Evolutionary conservation across 176 grass and related monocot genomes (phyloP), one percentile per base, ranked within the genome.

Genomic region (Rhipidocladum racemiflorum): DNA sequence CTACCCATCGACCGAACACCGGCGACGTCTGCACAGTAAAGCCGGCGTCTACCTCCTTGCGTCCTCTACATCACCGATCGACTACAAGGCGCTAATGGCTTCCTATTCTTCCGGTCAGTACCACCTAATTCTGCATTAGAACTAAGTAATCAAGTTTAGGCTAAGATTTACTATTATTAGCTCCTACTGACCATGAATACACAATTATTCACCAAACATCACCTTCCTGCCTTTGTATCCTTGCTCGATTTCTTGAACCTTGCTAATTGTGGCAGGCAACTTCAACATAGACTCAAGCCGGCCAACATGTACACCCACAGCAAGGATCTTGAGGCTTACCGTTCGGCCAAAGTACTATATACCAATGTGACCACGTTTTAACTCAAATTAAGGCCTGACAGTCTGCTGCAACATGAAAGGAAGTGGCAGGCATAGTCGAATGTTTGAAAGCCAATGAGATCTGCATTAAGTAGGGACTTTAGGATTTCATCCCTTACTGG

Each of bases 391-490:
- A 95, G 88, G 46, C 89, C 93, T 61, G 92, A 82, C 78, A 92
- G 67, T 79, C 90, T 89, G 74, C 87, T 90, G 55, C 93, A 95
- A 86, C 93, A 92, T 84, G 92, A 95, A 39, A 95, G 80, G 7
- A n/a, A n/a, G n/a, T n/a, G n/a, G n/a, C n/a, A n/a, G n/a, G 93
- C 93, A 86, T 95, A 95, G 75, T 95, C 93, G 3, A 90, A 95
- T 83, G 90, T 92, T 80, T 95, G 93, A 69, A 95, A 95, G 24
- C 93, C 93, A 83, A 95, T 90, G 61, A 95, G 75, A 89, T 95
- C 93, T 45, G 87, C 78, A 84, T 92, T 95, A 50, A 95, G 79
- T 28, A 95, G 79, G 1, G 87, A 64, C 68, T 86, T 92, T 42
- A 95, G 61, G 54, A 95, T 95, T 80, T 95, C 90, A 51, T 95